A percentile compares a stretch with the other conserved stretches of the same genome.
Conservation (phyloP, 1,284 basidiomycete species). For the Marasmius tenuissimus region DNA sequence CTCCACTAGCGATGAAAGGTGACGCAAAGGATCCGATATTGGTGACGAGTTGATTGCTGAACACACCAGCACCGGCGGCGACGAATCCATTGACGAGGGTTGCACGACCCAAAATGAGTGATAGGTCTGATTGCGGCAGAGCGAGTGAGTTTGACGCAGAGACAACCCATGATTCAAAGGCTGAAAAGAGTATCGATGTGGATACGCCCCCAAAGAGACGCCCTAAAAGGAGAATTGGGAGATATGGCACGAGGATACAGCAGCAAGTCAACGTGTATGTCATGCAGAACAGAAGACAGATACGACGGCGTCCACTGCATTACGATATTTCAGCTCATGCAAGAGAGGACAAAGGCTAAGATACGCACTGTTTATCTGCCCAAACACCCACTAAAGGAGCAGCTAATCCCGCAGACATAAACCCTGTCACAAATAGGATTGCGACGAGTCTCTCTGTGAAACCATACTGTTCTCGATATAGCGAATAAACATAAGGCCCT, state of each 20-base stretch:
- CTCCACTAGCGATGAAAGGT: slow-evolving; percentile 66
- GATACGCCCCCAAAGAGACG: slow-evolving; percentile 68
- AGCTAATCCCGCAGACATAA: slow-evolving; percentile 64
- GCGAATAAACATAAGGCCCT: slow-evolving; percentile 72
- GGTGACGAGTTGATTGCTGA: slow-evolving; percentile 60
- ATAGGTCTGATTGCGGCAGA: slow-evolving; percentile 57
- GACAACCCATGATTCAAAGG: slow-evolving; percentile 75
- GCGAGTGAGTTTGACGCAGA: slow-evolving; percentile 48
- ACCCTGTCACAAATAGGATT: slow-evolving; percentile 70
- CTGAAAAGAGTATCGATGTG: slow-evolving; percentile 73
- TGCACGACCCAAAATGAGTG: slow-evolving; percentile 69
- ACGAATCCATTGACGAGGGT: slow-evolving; percentile 72
- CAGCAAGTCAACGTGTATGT: slow-evolving; percentile 60
- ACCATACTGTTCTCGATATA: slow-evolving; percentile 68
- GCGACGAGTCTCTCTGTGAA: slow-evolving; percentile 66
- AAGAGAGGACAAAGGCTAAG: neutral
- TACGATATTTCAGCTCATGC: neutral
- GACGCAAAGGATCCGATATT: slow-evolving; percentile 48
- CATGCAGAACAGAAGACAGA: slow-evolving; percentile 69
- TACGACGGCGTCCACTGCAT: slow-evolving; percentile 59
- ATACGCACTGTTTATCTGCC: slow-evolving; percentile 72
- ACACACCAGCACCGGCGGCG: slow-evolving; percentile 63
- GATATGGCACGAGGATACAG: slow-evolving; percentile 52
- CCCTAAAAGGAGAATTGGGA: slow-evolving; percentile 61
- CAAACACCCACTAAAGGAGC: slow-evolving; percentile 72